Evolutionary conservation across 169 alveolate genomes (phyloP), one percentile per base, ranked within the genome.

Genomic region (Eimeria nieschulzi): DNA sequence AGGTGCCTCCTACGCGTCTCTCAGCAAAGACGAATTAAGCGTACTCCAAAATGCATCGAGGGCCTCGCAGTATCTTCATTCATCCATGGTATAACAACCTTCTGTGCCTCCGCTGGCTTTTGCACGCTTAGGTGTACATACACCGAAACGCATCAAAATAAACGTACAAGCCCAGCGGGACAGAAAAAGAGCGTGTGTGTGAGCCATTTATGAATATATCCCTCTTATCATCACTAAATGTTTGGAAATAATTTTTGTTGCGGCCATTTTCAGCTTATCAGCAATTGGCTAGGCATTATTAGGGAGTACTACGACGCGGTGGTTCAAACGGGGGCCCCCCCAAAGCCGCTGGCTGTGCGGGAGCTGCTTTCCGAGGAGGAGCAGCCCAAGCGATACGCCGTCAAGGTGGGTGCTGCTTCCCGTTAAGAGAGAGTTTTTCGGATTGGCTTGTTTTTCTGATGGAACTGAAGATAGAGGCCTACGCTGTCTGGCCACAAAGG

Each of bases 251-350:
- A n/a, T 33, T 33, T 33, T 3, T 33, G 0, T 33, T 33, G 46
- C 46, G 46, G 46, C 46, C 46, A 17, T 17, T 61, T 80, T 17
- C 86, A 87, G 92, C 92, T 87, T 13, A n/a, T 72, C 1, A 63
- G 87, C 39, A 87, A 55, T 46, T 87, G 92, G 92, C 68, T 87
- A 7, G 66, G 85, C 87, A 80, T 87, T 25, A 71, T 73, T 7
- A 53, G 92, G 12, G 92, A 87, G 63, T 72, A 71, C 72, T 87
- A 26, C 23, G 92, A 87, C 25, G 76, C 92, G 9, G 55, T 87
- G 17, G 86, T 87, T 25, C 39, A 33, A 23, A 87, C 92, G 46
- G 92, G 92, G 68, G 82, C 80, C 39, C 92, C 92, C 17, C 92
- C 92, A 23, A 51, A 33, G 51, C 92, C 92, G 46, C 39, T 87